phyloP scores from a whole-genome alignment of 2,329 filamentous ascomycete genomes.

The Septoria linicola region DNA sequence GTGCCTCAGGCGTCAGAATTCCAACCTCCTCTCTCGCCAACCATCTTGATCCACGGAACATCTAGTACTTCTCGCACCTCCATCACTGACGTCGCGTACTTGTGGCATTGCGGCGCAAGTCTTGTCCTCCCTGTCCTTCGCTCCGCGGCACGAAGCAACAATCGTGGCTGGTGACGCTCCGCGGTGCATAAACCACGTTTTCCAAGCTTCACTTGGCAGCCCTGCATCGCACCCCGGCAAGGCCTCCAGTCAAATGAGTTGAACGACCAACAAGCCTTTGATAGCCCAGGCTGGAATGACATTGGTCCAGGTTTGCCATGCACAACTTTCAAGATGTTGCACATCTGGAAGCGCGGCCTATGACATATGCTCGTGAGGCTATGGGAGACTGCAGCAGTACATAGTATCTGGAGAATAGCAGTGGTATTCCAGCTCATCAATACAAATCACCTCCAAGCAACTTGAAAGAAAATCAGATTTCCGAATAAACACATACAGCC shows the following conservation, averaged over 20 bases:
- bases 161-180: background rate
- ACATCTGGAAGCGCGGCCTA: background rate
- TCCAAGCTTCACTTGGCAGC: background rate
- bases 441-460: background rate
- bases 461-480: no score
- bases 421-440: background rate
- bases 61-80: no score
- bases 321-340: background rate
- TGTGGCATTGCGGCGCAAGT: no score
- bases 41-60: no score
- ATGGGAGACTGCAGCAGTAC: background rate
- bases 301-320: slow-evolving; percentile 8
- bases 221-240: background rate
- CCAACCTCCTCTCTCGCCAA: no score
- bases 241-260: background rate
- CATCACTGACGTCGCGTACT: no score
- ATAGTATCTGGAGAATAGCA: background rate
- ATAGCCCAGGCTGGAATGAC: background rate
- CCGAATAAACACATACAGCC: no score
- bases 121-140: background rate
- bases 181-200: background rate
- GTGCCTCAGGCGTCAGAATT: no score
- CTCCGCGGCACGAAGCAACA: background rate
- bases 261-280: slow-evolving; percentile 1
- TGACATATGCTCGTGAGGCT: background rate